Evolutionary conservation across 495 filamentous ascomycete species (phyloP), one percentile per base, ranked within the genome.

Genomic region (Lophiotrema nucula): DNA sequence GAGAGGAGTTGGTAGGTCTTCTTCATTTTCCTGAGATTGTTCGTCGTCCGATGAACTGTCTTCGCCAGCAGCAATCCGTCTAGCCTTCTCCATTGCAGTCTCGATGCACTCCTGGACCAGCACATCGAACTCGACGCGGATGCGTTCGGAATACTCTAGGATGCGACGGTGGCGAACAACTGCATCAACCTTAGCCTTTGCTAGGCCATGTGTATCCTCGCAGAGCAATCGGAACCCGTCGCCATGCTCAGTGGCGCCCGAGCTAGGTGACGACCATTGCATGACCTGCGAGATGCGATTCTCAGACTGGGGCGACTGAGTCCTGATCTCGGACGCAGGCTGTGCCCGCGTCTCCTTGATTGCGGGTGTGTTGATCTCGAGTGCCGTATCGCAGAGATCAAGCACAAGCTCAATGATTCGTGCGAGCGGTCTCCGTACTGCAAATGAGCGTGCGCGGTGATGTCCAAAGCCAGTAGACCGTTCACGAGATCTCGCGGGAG

Each of bases 51-150:
- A 89, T 66, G 93, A 89, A 57, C 86, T 92, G n/a, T 92, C 73
- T 24, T 89, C 81, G 18, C 91, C 91, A 52, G 88, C 84, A 18
- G 88, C 89, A 58, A 96, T 92, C 47, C 86, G 85, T 46, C 88
- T 88, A 41, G 93, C 95, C 70, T 97, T 97, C 56, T 80, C 85
- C 70, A 97, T 80, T 8, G 95, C 93, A 56, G 89, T 90, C 47
- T 92, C 85, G 42, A 98, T 93, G 69, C 93, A 98, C 55, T 97
- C 90, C 62, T 95, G 87, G 24, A 98, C 93, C 43, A 96, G 76
- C 22, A 92, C 80, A 16, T 88, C 87, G 67, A 93, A 95, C 68
- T 98, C 93, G 28, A 95, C 79, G 1, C 95, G 89, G 67, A 98
- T 97, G 8, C 93, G 83, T 72, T 98, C 93, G 3, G 90, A 85